These are phyloP conservation scores for Rhododendron griersonianum DNA, from an alignment of 148 eudicot genomes.

Conservation along the genomic window DNA sequence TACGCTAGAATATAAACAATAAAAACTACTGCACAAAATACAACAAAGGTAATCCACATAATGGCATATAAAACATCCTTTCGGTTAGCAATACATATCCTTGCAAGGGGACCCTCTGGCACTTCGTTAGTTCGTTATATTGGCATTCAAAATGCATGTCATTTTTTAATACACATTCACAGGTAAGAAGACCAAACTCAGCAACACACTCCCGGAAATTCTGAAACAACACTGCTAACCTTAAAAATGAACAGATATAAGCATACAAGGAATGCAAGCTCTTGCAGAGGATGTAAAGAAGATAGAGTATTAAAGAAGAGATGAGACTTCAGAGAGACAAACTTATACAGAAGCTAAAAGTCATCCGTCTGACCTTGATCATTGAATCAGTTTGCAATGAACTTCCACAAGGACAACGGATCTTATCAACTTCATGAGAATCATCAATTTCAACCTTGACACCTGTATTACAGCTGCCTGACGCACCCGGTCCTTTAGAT, in stretches of 20 bases:
- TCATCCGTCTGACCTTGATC: constrained; percentile 35
- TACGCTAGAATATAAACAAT: neutral
- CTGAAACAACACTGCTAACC: neutral
- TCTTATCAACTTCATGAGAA: constrained; percentile 56
- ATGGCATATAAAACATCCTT: neutral
- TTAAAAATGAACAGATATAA: neutral
- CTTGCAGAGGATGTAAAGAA: neutral
- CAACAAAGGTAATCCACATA: neutral
- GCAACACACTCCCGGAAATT: neutral
- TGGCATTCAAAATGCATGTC: neutral
- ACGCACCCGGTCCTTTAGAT: constrained; percentile 50
- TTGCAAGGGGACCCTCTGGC: neutral
- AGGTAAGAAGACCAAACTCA: neutral
- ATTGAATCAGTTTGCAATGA: constrained; percentile 53
- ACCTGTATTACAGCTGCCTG: constrained; percentile 54
- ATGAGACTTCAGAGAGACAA: neutral
- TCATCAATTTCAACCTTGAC: constrained; percentile 79
- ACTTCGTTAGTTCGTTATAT: neutral
- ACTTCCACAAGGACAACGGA: constrained; percentile 74
- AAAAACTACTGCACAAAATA: neutral
- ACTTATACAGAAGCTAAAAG: neutral
- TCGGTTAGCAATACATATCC: neutral
- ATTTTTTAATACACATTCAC: neutral
- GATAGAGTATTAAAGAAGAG: neutral
- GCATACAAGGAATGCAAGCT: neutral